Evolutionary conservation across 2,329 filamentous ascomycete genomes (phyloP), one percentile per base, ranked within the genome.

Genomic region (Pseudogymnoascus sp.): DNA sequence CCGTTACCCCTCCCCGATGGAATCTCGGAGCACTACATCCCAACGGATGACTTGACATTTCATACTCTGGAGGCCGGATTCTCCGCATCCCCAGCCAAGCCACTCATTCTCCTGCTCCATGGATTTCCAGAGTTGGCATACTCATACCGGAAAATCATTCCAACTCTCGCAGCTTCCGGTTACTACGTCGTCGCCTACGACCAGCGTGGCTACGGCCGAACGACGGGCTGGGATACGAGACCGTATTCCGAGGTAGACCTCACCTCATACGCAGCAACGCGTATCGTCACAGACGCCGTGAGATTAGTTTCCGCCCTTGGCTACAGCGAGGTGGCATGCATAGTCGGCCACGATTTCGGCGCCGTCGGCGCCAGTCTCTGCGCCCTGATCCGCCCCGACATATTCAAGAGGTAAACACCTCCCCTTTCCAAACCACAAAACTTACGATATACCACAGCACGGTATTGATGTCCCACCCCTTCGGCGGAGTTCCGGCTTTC

Each of bases 91-190:
- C 71, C 69, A 12, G 68, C 74, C 23, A 78, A 76, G 5, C 85
- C 85, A 1, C 77, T 89, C 9, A 74, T 89, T 7, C 71, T 89
- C 5, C 81, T 88, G 59, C 80, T 83, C 58, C 87, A 88, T 72
- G 87, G 87, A 38, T 90, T 83, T 65, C 87, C 87, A 1, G 87
- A 89, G 69, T 77, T 90, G 1, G 85, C 87, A 28, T 90, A 82
- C 71, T 88, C 86, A 55, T 90, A 87, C 86, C 83, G 87, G 60
- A 84, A 85, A 62, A 74, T 88, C 37, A 79, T 90, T 68, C 79
- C 81, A 5, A 71, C 75, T 0, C 76, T 90, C n/a, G 83, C 86
- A 4, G 72, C 75, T 0, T 77, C 80, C 5, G 86, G 86, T 28
- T 89, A 85, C 73, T 81, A 86, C 69, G 85, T 86, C 61, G 82